phyloP scores from a whole-genome alignment of 495 filamentous ascomycete genomes.

The Pseudomonodictys pantanalensis region DNA sequence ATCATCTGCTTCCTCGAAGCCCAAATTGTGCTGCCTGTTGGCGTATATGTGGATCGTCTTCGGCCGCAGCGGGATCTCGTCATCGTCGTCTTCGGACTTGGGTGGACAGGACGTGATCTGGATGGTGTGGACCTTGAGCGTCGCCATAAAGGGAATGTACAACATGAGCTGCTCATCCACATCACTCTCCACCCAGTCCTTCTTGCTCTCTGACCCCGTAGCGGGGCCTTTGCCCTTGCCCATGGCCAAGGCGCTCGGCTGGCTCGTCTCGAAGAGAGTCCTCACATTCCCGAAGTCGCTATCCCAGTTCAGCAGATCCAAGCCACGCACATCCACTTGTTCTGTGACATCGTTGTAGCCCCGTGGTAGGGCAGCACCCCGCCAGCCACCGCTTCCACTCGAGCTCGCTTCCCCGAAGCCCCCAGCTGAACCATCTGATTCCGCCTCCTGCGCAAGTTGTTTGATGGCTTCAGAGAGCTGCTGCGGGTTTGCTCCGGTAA shows the following conservation, averaged over 20 bases:
- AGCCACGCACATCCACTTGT: slow-evolving; percentile 69
- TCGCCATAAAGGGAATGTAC: slow-evolving; percentile 84
- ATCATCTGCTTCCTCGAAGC: slow-evolving; percentile 94
- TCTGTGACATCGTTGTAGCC: slow-evolving; percentile 82
- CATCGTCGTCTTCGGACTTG: slow-evolving; percentile 47
- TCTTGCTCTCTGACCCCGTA: slow-evolving; percentile 43
- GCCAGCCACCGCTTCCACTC: slow-evolving; percentile 52
- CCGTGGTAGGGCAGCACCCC: slow-evolving; percentile 68
- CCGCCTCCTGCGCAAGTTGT: slow-evolving; percentile 69
- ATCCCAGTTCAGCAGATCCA: slow-evolving; percentile 85
- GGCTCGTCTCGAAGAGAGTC: slow-evolving; percentile 66
- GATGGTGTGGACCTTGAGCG: slow-evolving; percentile 85
- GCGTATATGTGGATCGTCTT: slow-evolving; percentile 77
- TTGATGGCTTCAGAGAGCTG: slow-evolving; percentile 67
- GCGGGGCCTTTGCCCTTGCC: slow-evolving; percentile 52
- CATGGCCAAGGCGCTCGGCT: slow-evolving; percentile 60
- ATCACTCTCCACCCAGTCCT: slow-evolving; percentile 96
- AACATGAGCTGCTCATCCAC: slow-evolving; percentile 98
- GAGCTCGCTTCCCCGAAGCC: slow-evolving; percentile 45
- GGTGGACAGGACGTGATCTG: slow-evolving; percentile 82
- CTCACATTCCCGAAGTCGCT: slow-evolving; percentile 63
- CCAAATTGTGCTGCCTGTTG: slow-evolving; percentile 82
- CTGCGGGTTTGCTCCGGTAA: slow-evolving; percentile 69
- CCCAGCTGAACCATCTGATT: slow-evolving; percentile 47
- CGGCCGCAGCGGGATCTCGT: slow-evolving; percentile 80